Evolutionary conservation across 2,329 filamentous ascomycete genomes (phyloP).

Genomic region (Penicillium crustosum): DNA sequence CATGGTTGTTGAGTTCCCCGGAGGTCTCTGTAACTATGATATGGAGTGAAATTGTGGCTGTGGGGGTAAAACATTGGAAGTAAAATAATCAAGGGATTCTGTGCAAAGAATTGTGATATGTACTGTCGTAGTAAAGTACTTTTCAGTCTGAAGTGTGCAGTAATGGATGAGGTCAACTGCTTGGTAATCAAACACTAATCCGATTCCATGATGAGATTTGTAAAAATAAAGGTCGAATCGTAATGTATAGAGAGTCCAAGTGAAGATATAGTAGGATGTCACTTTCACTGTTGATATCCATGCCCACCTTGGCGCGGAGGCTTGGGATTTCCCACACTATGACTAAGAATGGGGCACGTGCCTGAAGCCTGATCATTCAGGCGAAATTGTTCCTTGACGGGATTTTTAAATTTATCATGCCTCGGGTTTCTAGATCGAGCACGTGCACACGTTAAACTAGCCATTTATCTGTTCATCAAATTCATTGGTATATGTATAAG

Average conservation of each 20-base stretch:
- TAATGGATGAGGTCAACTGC: neutral
- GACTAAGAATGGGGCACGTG: constrained; percentile 5
- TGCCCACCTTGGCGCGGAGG: neutral
- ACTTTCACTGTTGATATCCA: constrained; percentile 2
- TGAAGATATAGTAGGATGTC: neutral
- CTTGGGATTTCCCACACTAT: neutral
- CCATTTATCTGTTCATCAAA: neutral
- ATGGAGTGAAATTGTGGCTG: neutral
- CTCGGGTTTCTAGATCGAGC: neutral
- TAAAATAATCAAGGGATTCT: neutral
- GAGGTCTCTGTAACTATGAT: neutral
- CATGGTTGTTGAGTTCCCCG: neutral
- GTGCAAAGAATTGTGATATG: neutral
- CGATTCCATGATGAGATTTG: no score
- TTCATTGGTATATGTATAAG: constrained; percentile 2
- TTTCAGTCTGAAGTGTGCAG: neutral
- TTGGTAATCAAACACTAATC: neutral
- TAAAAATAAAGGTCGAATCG: no score
- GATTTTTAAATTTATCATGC: neutral
- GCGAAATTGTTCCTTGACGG: neutral
- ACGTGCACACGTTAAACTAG: neutral
- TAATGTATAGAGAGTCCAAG: neutral
- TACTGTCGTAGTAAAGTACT: neutral
- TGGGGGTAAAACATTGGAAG: neutral
- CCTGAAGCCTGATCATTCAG: neutral